Evolutionary conservation across 768 basidiomycete genomes (phyloP).

Genomic region (Rhizopogon salebrosus): DNA sequence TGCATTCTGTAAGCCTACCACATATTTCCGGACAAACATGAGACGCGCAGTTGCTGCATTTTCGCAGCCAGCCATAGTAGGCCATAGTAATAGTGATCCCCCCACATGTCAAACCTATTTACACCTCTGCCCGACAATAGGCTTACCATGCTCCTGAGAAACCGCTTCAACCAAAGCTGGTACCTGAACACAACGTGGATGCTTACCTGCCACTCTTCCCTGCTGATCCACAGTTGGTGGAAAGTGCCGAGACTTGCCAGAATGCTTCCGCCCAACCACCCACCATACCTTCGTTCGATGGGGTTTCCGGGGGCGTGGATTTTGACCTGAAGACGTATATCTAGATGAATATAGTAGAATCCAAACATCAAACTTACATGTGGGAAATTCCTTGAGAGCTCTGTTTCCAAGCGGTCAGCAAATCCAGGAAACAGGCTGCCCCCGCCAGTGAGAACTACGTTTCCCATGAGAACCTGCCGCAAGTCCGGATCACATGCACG

Average conservation of each 20-base stretch:
- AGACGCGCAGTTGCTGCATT: not conserved
- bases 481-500: conserved; percentile 88
- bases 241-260: conserved; percentile 94
- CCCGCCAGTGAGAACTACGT: conserved; percentile 95
- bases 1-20: not conserved
- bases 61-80: not conserved
- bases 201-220: conserved; percentile 85
- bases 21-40: not conserved
- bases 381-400: conserved; percentile 69
- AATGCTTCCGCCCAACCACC: conserved; percentile 96
- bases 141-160: conserved; percentile 71
- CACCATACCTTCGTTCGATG: conserved; percentile 83
- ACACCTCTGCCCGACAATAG: conserved; percentile 81
- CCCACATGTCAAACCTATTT: conserved; percentile 42
- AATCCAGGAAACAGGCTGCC: conserved; percentile 85
- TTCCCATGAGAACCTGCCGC: conserved; percentile 83
- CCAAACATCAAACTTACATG: conserved; percentile 50
- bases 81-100: not conserved
- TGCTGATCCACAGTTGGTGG: conserved; percentile 95
- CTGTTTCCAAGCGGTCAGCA: conserved; percentile 73
- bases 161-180: not conserved
- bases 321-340: conserved; percentile 57
- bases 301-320: conserved; percentile 91
- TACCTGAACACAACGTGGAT: conserved; percentile 2
- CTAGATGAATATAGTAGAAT: conserved; percentile 1